Evolutionary conservation across 2,329 filamentous ascomycete genomes (phyloP), one percentile per base, ranked within the genome.

Genomic region (Coniella vitis): DNA sequence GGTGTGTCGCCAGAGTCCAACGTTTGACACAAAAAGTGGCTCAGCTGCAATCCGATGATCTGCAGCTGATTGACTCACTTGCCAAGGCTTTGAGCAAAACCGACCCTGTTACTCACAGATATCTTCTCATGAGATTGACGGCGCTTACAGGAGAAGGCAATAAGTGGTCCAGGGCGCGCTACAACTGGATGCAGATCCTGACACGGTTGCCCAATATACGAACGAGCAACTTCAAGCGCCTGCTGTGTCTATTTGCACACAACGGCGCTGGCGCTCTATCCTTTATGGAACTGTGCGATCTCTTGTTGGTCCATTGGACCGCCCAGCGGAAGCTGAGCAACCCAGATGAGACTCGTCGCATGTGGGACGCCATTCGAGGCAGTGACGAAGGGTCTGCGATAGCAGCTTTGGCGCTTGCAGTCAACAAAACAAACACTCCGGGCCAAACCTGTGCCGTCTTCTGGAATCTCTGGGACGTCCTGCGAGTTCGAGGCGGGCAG

Each of bases 301-400:
- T 66, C 35, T 42, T 65, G 4, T 22, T 63, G 7, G 51, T 55
- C 4, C 64, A 65, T 41, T 66, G 64, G 64, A 34, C 41, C 10
- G 65, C 61, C 38, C 57, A 57, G 12, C 57, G 57, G 10, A 61
- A 61, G 44, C 44, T 62, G n/a, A 17, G 16, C 3, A 25, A 38
- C 2, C 36, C 35, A 4, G 9, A 34, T 7, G 20, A 20, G 10
- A 21, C 55, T 19, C 35, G 48, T 14, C 35, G n/a, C 3, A 20
- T 45, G 13, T 57, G 56, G 38, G 38, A 57, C 38, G 40, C 36
- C 4, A 14, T 48, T 14, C 40, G 40, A 32, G 39, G 36, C 13
- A 35, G 39, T 13, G n/a, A 49, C 35, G 55, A 59, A 19, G 45
- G 54, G 4, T 52, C 46, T 16, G 55, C 58, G 5, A 48, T 65